These are phyloP conservation scores for Hypericum perforatum DNA, from an alignment of 345 rosid genomes.

Conservation along the genomic window DNA sequence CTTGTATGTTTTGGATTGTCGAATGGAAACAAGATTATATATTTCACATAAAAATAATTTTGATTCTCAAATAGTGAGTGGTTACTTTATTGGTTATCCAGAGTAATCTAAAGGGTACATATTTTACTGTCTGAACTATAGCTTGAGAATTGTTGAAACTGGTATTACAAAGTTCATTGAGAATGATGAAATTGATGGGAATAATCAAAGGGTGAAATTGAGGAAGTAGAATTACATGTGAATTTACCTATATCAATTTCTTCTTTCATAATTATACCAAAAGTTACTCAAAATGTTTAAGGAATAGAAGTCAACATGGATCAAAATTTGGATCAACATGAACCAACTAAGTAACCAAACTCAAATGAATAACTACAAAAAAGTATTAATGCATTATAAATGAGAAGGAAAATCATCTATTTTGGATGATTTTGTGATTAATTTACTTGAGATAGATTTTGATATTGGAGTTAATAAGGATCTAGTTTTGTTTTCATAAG, in stretches of 20 bases:
- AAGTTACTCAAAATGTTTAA: neutral
- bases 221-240: neutral
- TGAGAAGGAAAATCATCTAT: neutral
- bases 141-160: neutral
- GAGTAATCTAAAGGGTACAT: neutral
- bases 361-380: neutral
- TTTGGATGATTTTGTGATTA: neutral
- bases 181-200: neutral
- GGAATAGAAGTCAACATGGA: neutral
- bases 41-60: neutral
- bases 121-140: neutral
- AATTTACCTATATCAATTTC: neutral
- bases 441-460: neutral
- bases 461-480: neutral
- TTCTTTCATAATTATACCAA: neutral
- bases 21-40: neutral
- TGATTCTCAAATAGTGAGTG: neutral
- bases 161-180: neutral
- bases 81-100: conserved; percentile 1
- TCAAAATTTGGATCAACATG: neutral
- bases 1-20: neutral
- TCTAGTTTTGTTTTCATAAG: neutral
- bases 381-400: neutral
- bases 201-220: neutral
- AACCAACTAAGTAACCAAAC: neutral